Percentiles rank a stretch among this genome's conserved stretches.
Evolutionary conservation across 345 rosid species (phyloP).

Genomic region (Bretschneidera sinensis): DNA sequence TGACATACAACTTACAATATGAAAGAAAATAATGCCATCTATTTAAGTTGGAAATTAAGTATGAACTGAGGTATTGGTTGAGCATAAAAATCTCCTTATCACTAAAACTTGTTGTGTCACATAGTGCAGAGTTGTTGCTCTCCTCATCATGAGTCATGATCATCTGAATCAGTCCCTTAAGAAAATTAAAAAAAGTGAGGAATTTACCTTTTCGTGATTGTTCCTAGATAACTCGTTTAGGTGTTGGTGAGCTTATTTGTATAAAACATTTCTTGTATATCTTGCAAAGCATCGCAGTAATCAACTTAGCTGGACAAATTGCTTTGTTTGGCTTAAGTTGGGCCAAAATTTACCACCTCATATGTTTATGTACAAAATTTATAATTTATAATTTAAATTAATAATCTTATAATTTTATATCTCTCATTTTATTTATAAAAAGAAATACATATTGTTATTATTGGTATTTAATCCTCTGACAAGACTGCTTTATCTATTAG

Average conservation of each 20-base stretch:
- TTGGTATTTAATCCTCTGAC: background rate
- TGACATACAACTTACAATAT: background rate
- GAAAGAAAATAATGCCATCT: constrained; percentile 1
- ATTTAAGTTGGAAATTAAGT: constrained; percentile 10
- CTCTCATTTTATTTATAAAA: too few species aligned
- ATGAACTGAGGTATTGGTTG: constrained; percentile 7
- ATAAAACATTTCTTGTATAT: too few species aligned
- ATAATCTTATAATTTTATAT: too few species aligned
- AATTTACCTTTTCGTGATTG: too few species aligned
- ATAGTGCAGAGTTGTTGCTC: constrained; percentile 24
- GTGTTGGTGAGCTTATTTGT: too few species aligned
- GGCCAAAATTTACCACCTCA: background rate
- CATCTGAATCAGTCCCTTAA: constrained; percentile 13
- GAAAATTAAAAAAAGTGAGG: too few species aligned
- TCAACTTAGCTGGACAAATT: too few species aligned
- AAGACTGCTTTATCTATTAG: too few species aligned
- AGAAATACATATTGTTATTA: background rate
- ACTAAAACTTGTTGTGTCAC: constrained; percentile 17
- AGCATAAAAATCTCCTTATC: constrained; percentile 11
- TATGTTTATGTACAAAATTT: too few species aligned
- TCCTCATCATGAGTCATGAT: constrained; percentile 22
- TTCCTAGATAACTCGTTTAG: too few species aligned
- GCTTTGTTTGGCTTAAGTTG: background rate
- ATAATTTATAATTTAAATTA: too few species aligned
- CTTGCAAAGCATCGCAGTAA: too few species aligned